These are phyloP conservation scores for Penicillium oxalicum DNA, from an alignment of 2,329 filamentous ascomycete species.

Conservation along the genomic window DNA sequence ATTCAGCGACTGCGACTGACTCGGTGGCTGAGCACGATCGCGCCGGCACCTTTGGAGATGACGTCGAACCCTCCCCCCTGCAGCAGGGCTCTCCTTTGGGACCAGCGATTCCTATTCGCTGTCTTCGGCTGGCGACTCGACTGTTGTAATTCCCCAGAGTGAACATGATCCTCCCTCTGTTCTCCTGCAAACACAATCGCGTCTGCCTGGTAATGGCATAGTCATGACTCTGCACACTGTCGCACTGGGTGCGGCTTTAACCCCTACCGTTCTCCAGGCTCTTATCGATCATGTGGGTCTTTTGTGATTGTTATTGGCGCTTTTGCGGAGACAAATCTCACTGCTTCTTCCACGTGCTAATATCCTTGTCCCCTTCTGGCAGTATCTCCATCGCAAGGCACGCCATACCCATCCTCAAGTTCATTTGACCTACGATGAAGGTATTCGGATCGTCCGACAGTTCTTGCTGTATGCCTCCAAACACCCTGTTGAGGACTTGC, in stretches of 20 bases:
- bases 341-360: not conserved
- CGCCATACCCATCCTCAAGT: conserved; percentile 75
- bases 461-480: conserved; percentile 82
- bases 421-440: conserved; percentile 91
- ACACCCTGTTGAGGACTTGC: conserved; percentile 87
- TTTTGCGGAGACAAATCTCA: too few relatives aligned
- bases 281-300: conserved; percentile 73
- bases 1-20: not conserved
- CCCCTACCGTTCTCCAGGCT: conserved; percentile 80
- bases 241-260: conserved; percentile 74
- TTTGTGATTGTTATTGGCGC: not conserved
- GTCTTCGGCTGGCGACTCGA: too few relatives aligned
- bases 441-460: conserved; percentile 75
- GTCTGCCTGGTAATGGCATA: conserved; percentile 2
- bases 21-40: conserved; percentile 1
- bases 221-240: conserved; percentile 68
- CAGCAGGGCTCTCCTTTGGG: not conserved
- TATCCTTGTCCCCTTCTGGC: conserved; percentile 4
- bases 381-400: conserved; percentile 78
- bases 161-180: not conserved
- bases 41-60: not conserved
- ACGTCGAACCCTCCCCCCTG: not conserved
- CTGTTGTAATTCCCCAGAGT: not conserved
- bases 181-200: not conserved
- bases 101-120: not conserved